Evolutionary conservation across 768 basidiomycete species (phyloP).

Genomic region (Boletellus emodensis): DNA sequence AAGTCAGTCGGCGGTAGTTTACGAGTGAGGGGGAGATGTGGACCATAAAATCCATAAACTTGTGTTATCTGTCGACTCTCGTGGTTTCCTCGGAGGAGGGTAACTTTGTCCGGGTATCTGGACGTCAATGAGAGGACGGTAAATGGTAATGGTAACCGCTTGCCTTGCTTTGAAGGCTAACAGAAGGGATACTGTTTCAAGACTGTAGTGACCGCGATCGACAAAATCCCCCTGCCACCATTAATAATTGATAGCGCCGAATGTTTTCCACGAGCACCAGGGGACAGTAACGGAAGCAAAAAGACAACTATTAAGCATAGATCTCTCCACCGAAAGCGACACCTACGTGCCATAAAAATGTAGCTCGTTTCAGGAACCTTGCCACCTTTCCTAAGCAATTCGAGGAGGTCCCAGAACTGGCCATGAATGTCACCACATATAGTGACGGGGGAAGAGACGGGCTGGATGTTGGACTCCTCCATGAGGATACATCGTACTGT

Average conservation of each 20-base stretch:
- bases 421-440: slow-evolving; percentile 97
- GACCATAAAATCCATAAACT: slow-evolving; percentile 98
- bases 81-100: slow-evolving; percentile 90
- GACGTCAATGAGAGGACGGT: slow-evolving; percentile 5
- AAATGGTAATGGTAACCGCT: slow-evolving; percentile 9
- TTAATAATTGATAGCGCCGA: background rate
- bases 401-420: slow-evolving; percentile 95
- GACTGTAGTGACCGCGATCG: slow-evolving; percentile 91
- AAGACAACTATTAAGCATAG: slow-evolving; percentile 23
- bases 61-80: slow-evolving; percentile 98
- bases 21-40: background rate
- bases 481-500: slow-evolving; percentile 84
- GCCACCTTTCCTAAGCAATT: slow-evolving; percentile 83
- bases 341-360: slow-evolving; percentile 89
- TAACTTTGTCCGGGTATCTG: slow-evolving; percentile 92
- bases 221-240: slow-evolving; percentile 86
- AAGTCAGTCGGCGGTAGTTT: background rate
- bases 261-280: background rate
- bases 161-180: slow-evolving; percentile 87
- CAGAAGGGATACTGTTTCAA: slow-evolving; percentile 90
- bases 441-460: slow-evolving; percentile 91
- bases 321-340: slow-evolving; percentile 25
- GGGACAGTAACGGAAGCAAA: no score
- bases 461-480: slow-evolving; percentile 97
- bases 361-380: slow-evolving; percentile 86